Evolutionary conservation across 768 basidiomycete genomes (phyloP), one percentile per base, ranked within the genome.

Genomic region (Phanerochaete sordida): DNA sequence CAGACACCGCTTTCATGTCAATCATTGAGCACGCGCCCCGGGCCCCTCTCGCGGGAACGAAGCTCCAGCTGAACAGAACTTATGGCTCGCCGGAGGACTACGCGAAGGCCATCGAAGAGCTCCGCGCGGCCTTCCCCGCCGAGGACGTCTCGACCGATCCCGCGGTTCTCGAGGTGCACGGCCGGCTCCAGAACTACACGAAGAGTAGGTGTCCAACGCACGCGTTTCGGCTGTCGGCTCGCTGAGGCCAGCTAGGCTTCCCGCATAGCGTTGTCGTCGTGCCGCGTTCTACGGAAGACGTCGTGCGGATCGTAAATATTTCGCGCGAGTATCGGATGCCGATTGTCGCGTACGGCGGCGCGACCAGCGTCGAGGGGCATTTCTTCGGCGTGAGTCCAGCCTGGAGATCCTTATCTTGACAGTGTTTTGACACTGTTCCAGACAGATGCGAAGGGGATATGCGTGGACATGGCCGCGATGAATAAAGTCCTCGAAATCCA

Each of bases 341-440:
- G 0, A 72, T 95, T 23, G 84, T 82, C 0, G 82, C 92, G 2
- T 94, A 88, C 71, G 85, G 87, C 0, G 93, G 91, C 11, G 93
- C 87, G 1, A 95, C 93, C 0, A 86, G 83, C 65, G 71, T 95
- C 24, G 93, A 95, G 68, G 92, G 92, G 0, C 88, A 92, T 62
- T 85, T 81, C 62, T 75, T 81, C 37, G 84, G 83, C 28, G 90
- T 90, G 64, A 59, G 83, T 73, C n/a, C 3, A 7, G 28, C 23
- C 24, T 53, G 7, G 33, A 12, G 4, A 8, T 35, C 3, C n/a
- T n/a, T n/a, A n/a, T n/a, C n/a, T 5, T 3, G 21, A 26, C 31
- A 35, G 2, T 35, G 23, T 39, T 54, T 35, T 54, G 9, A 31
- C 30, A 28, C 50, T 23, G 19, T 58, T 57, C 23, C 54, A 68